These are phyloP conservation scores for Starmerella etchellsii DNA, from an alignment of 805 yeast species.

Conservation along the genomic window DNA sequence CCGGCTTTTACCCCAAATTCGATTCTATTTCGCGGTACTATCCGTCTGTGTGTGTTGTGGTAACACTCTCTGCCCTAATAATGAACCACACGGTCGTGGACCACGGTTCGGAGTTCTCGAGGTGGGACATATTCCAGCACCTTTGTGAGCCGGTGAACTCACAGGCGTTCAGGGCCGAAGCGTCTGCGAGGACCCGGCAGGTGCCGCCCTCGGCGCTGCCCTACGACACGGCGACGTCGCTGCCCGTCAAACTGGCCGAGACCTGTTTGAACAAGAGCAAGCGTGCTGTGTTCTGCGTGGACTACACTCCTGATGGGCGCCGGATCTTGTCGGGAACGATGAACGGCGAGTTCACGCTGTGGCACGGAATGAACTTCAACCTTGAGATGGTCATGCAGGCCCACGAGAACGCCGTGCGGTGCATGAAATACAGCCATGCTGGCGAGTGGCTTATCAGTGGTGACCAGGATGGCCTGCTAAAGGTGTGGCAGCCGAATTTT, in stretches of 20 bases:
- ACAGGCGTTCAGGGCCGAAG: constrained; percentile 43
- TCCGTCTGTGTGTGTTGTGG: too few relatives aligned
- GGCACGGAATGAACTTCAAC: constrained; percentile 92
- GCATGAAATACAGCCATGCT: constrained; percentile 69
- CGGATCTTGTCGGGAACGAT: constrained; percentile 79
- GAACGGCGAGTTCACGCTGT: constrained; percentile 89
- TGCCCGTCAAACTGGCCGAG: constrained; percentile 75
- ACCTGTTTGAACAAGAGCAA: constrained; percentile 80
- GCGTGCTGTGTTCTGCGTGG: constrained; percentile 79
- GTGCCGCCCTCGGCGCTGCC: constrained; percentile 54
- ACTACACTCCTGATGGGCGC: constrained; percentile 95
- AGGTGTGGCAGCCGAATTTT: constrained; percentile 97
- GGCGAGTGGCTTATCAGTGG: constrained; percentile 94
- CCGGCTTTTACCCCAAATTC: too few relatives aligned
- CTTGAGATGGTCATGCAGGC: constrained; percentile 98
- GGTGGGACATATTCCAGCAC: constrained; percentile 40
- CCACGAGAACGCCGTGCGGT: constrained; percentile 78
- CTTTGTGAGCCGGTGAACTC: constrained; percentile 23
- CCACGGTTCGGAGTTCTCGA: constrained; percentile 52
- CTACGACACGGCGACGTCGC: constrained; percentile 42
- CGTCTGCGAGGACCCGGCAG: constrained; percentile 36
- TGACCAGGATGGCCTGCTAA: constrained; percentile 80
- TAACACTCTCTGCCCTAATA: too few relatives aligned
- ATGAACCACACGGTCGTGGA: too few relatives aligned
- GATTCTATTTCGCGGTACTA: too few relatives aligned